phyloP scores from a whole-genome alignment of 202 grass and related monocot genomes.

The Panicum hallii region DNA sequence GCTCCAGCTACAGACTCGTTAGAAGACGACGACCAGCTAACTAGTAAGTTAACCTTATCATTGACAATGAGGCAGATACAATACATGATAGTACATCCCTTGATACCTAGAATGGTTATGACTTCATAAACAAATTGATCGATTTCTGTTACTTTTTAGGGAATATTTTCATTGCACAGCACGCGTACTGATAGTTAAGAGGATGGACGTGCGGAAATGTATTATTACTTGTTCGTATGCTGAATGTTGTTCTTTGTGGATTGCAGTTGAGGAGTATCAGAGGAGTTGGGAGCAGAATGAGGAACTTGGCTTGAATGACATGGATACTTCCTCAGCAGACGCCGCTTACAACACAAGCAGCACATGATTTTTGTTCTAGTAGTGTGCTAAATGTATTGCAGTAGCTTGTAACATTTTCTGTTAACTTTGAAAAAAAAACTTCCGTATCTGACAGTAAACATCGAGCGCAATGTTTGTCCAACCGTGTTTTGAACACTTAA shows the following conservation, averaged over 20 bases:
- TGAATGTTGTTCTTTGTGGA: slow-evolving; percentile 22
- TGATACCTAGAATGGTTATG: not conserved
- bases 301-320: slow-evolving; percentile 94
- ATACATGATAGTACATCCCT: not conserved
- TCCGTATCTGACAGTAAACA: not conserved
- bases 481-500: not conserved
- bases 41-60: slow-evolving; percentile 60
- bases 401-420: not conserved
- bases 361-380: slow-evolving; percentile 36
- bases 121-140: not conserved
- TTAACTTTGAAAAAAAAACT: not conserved
- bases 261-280: slow-evolving; percentile 81
- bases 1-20: slow-evolving; percentile 72
- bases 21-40: slow-evolving; percentile 82
- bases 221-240: not conserved
- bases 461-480: not conserved
- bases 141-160: not conserved
- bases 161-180: not conserved
- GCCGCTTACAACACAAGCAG: slow-evolving; percentile 61
- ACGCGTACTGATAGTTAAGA: not conserved
- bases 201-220: not conserved
- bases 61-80: slow-evolving; percentile 27
- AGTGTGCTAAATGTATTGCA: slow-evolving; percentile 25
- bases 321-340: slow-evolving; percentile 92
- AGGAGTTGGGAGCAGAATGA: slow-evolving; percentile 95